Percentiles rank a stretch among this genome's conserved stretches.
Evolutionary conservation across 2,329 filamentous ascomycete species (phyloP).

Genomic region (Clonostachys sp.): DNA sequence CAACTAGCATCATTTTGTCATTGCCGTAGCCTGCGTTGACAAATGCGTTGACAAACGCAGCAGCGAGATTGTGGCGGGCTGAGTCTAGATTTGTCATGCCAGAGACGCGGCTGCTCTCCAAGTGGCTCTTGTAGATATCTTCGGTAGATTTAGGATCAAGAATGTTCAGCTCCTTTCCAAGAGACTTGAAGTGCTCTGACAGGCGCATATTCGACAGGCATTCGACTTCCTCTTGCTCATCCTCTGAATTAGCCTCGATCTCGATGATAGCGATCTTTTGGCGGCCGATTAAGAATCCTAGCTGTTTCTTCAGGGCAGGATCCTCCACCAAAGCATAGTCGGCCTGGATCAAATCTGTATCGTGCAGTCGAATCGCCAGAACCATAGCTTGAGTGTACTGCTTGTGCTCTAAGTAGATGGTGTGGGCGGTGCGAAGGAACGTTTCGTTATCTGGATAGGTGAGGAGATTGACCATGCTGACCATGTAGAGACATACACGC

Average conservation of each 20-base stretch:
- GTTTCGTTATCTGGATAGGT: slow-evolving; percentile 97
- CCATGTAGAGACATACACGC: slow-evolving; percentile 94
- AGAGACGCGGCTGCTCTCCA: slow-evolving; percentile 90
- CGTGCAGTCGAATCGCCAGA: slow-evolving; percentile 89
- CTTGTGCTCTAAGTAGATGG: slow-evolving; percentile 90
- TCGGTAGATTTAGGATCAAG: slow-evolving; percentile 95
- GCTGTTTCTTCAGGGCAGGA: slow-evolving; percentile 81
- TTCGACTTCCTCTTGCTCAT: slow-evolving; percentile 72
- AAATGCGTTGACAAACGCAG: slow-evolving; percentile 94
- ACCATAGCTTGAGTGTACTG: slow-evolving; percentile 92
- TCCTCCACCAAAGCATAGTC: slow-evolving; percentile 81
- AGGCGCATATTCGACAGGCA: slow-evolving; percentile 85
- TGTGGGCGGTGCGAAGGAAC: slow-evolving; percentile 88
- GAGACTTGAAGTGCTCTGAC: slow-evolving; percentile 86
- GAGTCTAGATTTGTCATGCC: slow-evolving; percentile 95
- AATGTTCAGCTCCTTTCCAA: slow-evolving; percentile 95
- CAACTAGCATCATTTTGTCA: slow-evolving; percentile 96
- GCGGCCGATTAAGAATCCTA: slow-evolving; percentile 87
- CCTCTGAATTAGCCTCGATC: slow-evolving; percentile 56
- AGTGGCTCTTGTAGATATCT: slow-evolving; percentile 98
- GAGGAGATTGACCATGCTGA: slow-evolving; percentile 96
- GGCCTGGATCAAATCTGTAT: slow-evolving; percentile 73
- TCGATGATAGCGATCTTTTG: slow-evolving; percentile 79
- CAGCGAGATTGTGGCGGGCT: slow-evolving; percentile 90
- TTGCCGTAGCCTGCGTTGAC: slow-evolving; percentile 93